These are phyloP conservation scores for Diversispora eburnea DNA, from an alignment of 192 early-diverging fungal species.

Conservation along the genomic window DNA sequence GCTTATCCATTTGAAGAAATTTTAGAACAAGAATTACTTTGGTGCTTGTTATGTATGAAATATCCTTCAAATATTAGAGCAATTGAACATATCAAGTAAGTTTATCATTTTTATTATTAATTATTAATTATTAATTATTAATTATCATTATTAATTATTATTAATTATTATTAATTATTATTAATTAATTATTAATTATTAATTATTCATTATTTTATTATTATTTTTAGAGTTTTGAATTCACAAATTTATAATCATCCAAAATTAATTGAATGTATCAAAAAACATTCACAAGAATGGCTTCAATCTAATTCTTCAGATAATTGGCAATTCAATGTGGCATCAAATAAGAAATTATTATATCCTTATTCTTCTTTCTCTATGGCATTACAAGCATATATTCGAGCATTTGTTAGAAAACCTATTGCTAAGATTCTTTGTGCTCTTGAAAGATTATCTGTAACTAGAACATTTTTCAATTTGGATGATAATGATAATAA, in stretches of 20 bases:
- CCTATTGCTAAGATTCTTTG: constrained; percentile 25
- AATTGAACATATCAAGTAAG: constrained; percentile 26
- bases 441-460: constrained; percentile 11
- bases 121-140: no score
- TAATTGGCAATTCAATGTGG: constrained; percentile 24
- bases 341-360: constrained; percentile 23
- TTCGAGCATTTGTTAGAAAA: constrained; percentile 20
- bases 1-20: constrained; percentile 29
- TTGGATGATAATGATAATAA: background rate
- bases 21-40: constrained; percentile 26
- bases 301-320: background rate
- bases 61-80: constrained; percentile 19
- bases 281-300: constrained; percentile 13
- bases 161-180: no score
- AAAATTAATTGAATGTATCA: constrained; percentile 2
- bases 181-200: no score
- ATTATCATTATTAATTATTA: no score
- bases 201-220: background rate
- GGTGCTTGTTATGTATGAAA: constrained; percentile 31
- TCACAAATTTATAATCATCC: constrained; percentile 8
- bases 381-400: constrained; percentile 6
- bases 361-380: constrained; percentile 27
- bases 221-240: background rate
- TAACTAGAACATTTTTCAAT: background rate
- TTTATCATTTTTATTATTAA: background rate